Conservation (phyloP, 2,329 filamentous ascomycete genomes). For the Coniochaeta hoffmannii region DNA sequence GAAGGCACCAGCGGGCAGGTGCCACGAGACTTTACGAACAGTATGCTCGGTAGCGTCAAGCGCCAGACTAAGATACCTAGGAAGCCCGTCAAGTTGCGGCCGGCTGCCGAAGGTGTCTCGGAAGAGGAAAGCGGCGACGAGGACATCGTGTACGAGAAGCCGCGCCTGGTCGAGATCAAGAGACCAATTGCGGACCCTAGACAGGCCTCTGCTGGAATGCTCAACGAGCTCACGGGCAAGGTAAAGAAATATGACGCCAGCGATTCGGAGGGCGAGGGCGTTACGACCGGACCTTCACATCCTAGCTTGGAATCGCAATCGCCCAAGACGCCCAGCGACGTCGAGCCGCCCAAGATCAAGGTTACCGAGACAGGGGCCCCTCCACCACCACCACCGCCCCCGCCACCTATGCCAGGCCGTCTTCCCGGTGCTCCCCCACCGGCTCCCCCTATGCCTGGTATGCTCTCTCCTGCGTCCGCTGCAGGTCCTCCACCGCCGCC, state of each 20-base stretch:
- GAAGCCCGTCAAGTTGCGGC: conserved; percentile 38
- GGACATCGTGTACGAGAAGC: conserved; percentile 66
- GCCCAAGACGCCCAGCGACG: conserved; percentile 59
- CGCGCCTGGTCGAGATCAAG: conserved; percentile 70
- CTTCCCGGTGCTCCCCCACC: conserved; percentile 31
- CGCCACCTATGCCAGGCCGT: conserved; percentile 40
- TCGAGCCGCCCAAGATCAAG: conserved; percentile 51
- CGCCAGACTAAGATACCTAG: conserved; percentile 50
- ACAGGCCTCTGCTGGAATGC: conserved; percentile 54
- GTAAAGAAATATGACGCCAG: conserved; percentile 66
- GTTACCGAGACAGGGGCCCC: conserved; percentile 39
- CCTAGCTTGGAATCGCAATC: conserved; percentile 65
- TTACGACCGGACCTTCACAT: conserved; percentile 68
- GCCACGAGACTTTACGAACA: conserved; percentile 59
- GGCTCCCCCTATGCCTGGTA: conserved; percentile 31
- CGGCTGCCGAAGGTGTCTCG: conserved; percentile 30
- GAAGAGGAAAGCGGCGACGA: conserved; percentile 49
- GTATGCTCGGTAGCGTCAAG: conserved; percentile 65
- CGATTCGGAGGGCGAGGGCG: conserved; percentile 62
- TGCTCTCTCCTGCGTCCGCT: conserved; percentile 7
- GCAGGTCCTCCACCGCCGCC: conserved; percentile 19
- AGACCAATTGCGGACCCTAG: conserved; percentile 59
- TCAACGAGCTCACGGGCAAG: conserved; percentile 66
- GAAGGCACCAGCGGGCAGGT: conserved; percentile 45
- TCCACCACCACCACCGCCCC: conserved; percentile 30